Percentiles rank a stretch among this genome's conserved stretches.
Evolutionary conservation across 495 filamentous ascomycete species (phyloP).

Genomic region (Xylaria grammica): DNA sequence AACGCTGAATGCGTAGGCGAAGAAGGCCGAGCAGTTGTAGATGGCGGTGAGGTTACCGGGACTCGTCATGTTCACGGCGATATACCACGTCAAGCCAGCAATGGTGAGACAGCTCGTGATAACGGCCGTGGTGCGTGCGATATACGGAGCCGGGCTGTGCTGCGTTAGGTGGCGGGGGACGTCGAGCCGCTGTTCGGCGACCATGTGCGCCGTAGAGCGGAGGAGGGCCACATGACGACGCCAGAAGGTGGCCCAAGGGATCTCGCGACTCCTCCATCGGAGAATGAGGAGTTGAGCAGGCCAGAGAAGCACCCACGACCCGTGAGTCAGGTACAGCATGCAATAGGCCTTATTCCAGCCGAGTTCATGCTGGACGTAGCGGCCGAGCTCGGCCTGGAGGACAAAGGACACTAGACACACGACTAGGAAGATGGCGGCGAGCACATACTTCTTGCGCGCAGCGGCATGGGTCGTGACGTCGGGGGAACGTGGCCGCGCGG

Average conservation of each 20-base stretch:
- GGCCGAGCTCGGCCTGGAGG: slow-evolving; percentile 91
- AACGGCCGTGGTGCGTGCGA: slow-evolving; percentile 76
- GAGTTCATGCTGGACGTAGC: slow-evolving; percentile 87
- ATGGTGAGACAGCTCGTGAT: slow-evolving; percentile 87
- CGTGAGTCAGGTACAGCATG: slow-evolving; percentile 97
- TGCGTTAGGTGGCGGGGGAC: slow-evolving; percentile 46
- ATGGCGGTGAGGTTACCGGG: slow-evolving; percentile 94
- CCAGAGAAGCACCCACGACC: slow-evolving; percentile 90
- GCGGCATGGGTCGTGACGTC: slow-evolving; percentile 58
- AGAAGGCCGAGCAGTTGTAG: slow-evolving; percentile 99
- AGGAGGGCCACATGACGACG: slow-evolving; percentile 74
- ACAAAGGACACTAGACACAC: slow-evolving; percentile 81
- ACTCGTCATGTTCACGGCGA: slow-evolving; percentile 91
- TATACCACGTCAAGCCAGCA: slow-evolving; percentile 93
- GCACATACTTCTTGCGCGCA: slow-evolving; percentile 80
- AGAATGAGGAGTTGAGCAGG: slow-evolving; percentile 81
- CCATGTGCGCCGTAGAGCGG: slow-evolving; percentile 84
- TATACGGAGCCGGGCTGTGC: slow-evolving; percentile 66
- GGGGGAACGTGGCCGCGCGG: slow-evolving; percentile 65
- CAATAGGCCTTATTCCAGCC: slow-evolving; percentile 96
- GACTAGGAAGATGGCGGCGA: slow-evolving; percentile 80
- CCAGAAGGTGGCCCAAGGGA: slow-evolving; percentile 89
- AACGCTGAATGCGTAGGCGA: slow-evolving; percentile 94
- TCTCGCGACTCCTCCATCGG: slow-evolving; percentile 60
- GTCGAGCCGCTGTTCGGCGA: slow-evolving; percentile 68